Percentiles rank a stretch among this genome's conserved stretches.
Conservation (phyloP, 306 rosid species). For the Malus asiatica region DNA sequence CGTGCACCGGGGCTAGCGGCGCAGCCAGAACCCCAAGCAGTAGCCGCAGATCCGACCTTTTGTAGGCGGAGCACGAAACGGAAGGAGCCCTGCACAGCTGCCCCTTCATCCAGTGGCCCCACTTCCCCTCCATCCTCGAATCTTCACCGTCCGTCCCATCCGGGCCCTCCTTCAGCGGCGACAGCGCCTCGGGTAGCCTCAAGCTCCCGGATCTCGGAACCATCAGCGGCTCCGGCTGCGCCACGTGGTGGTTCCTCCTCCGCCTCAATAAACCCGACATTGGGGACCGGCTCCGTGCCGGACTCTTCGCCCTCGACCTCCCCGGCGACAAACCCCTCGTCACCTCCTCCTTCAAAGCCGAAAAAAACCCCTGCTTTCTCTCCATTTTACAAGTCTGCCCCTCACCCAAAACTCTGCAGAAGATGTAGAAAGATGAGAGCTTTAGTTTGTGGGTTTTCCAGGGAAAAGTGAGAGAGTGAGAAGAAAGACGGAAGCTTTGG, state of each 20-base stretch:
- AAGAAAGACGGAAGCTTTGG: not conserved
- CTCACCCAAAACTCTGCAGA: not conserved
- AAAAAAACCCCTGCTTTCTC: constrained; percentile 81
- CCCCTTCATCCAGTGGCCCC: constrained; percentile 94
- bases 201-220: constrained; percentile 83
- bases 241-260: constrained; percentile 52
- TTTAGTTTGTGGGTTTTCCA: not conserved
- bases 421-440: not conserved
- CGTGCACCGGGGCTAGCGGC: constrained; percentile 90
- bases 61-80: constrained; percentile 53
- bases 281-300: constrained; percentile 60
- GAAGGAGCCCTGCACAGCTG: constrained; percentile 73
- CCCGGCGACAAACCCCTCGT: constrained; percentile 83
- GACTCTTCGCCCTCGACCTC: constrained; percentile 68
- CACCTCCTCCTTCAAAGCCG: constrained; percentile 73
- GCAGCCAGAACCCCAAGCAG: constrained; percentile 94
- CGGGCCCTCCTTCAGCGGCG: constrained; percentile 96
- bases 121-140: constrained; percentile 64
- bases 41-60: constrained; percentile 87
- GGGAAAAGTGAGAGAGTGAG: not conserved
- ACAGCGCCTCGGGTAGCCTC: constrained; percentile 76
- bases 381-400: constrained; percentile 47
- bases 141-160: constrained; percentile 63
- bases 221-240: constrained; percentile 45
- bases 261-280: constrained; percentile 64